Evolutionary conservation across 1,284 basidiomycete genomes (phyloP), one percentile per base, ranked within the genome.

Genomic region (Apiotrichum veenhuisii): DNA sequence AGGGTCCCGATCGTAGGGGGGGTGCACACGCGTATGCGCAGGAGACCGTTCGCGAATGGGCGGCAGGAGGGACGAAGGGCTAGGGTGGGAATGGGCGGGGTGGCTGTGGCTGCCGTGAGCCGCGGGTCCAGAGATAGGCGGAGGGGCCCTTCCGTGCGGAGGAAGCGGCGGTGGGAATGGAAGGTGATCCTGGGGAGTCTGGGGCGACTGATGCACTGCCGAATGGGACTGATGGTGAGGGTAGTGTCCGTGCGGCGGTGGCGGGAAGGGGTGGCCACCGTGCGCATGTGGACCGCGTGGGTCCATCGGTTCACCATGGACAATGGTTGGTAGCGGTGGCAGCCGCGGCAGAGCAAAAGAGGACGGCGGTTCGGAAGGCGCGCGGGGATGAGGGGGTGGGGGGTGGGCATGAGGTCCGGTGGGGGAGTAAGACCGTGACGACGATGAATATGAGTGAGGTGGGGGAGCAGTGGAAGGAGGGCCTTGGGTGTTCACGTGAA

Each of bases 21-120:
- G 54, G 3, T 44, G 55, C 11, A 34, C 27, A 12, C 27, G 45
- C 5, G 44, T n/a, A n/a, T 33, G 26, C 1, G 18, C 44, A 2
- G 54, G 58, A 22, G 59, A 57, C n/a, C 50, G 55, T 22, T 40
- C 36, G 14, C 59, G 59, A 23, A 61, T 61, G 4, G 59, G 59
- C 10, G 59, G 59, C 8, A 61, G 53, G 5, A 54, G 46, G 0
- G 55, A 49, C 3, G 59, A 55, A 8, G 59, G 59, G 22, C 55
- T 61, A 25, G 37, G 20, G 17, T 38, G 43, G 18, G 42, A 18
- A 23, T 27, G 42, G 34, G 34, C 17, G 5, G 34, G 14, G 1
- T 23, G 26, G 5, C 20, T 30, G 15, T 54, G 53, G 23, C 22
- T 20, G 23, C 11, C 5, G 27, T 46, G 44, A n/a, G 44, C 2